phyloP scores from a whole-genome alignment of 1,284 basidiomycete genomes.

The Austropuccinia psidii region DNA sequence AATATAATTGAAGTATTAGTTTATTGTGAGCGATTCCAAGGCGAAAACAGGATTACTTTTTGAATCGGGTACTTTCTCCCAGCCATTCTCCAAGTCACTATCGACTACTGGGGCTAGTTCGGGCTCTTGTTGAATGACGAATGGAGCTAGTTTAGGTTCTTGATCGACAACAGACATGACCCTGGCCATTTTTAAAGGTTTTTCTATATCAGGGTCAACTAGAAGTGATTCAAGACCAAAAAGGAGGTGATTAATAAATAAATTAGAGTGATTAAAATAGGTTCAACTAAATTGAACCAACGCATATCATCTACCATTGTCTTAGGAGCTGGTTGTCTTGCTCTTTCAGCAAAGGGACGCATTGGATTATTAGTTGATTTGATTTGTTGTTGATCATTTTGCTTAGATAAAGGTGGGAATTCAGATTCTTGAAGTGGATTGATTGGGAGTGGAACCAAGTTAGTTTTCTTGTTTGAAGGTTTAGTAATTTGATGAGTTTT shows the following conservation, averaged over 20 bases:
- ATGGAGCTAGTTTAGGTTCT: conserved; percentile 1
- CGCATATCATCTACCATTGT: conserved; percentile 35
- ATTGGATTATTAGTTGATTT: conserved; percentile 16
- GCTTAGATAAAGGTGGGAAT: neutral
- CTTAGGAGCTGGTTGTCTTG: conserved; percentile 19
- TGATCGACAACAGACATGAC: conserved; percentile 29
- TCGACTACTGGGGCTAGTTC: too few relatives aligned
- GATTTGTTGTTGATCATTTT: neutral
- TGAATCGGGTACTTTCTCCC: conserved; percentile 28
- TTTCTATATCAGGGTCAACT: conserved; percentile 27
- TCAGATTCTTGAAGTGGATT: neutral
- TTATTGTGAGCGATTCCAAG: neutral
- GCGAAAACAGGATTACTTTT: conserved; percentile 3
- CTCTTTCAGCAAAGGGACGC: conserved; percentile 27
- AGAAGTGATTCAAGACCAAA: neutral
- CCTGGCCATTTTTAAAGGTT: conserved; percentile 27
- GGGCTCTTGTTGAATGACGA: too few relatives aligned
- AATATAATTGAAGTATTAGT: neutral
- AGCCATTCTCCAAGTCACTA: conserved; percentile 26
- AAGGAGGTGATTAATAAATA: neutral
- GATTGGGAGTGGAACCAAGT: neutral
- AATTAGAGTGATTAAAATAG: too few relatives aligned
- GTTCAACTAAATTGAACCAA: neutral
- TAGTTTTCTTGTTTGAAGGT: neutral
- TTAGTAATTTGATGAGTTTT: neutral